Evolutionary conservation across 1,139 yeast species (phyloP).

Genomic region (Hyphopichia buzzinii): DNA sequence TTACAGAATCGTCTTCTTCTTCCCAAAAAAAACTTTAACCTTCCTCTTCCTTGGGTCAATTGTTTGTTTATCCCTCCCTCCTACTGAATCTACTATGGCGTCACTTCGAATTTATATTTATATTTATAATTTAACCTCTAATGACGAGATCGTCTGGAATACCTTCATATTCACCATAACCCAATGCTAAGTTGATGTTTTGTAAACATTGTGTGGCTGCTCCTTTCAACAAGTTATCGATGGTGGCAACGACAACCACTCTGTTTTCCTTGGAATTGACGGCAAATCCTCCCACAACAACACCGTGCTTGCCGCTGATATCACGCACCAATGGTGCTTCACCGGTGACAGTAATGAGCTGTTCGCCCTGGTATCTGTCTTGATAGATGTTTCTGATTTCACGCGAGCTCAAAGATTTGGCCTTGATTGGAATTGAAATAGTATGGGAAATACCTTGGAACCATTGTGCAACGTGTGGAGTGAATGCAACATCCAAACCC

Average conservation of each 20-base stretch:
- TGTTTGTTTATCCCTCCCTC: no score
- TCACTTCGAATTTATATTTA: no score
- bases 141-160: slow-evolving; percentile 65
- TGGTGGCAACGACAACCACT: slow-evolving; percentile 91
- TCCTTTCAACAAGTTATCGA: slow-evolving; percentile 93
- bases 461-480: slow-evolving; percentile 99
- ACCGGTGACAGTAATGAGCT: slow-evolving; percentile 77
- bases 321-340: slow-evolving; percentile 92
- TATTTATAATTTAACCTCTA: slow-evolving; percentile 39
- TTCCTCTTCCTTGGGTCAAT: no score
- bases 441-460: slow-evolving; percentile 97
- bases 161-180: slow-evolving; percentile 92
- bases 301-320: slow-evolving; percentile 91
- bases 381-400: slow-evolving; percentile 84
- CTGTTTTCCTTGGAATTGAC: slow-evolving; percentile 86
- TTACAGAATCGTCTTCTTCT: no score
- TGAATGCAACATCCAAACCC: slow-evolving; percentile 78
- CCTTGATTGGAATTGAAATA: slow-evolving; percentile 80
- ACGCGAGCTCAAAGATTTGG: slow-evolving; percentile 67
- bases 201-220: slow-evolving; percentile 99
- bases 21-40: no score
- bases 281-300: slow-evolving; percentile 92
- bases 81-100: no score
- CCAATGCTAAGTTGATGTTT: slow-evolving; percentile 85
- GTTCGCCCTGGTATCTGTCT: slow-evolving; percentile 86